Evolutionary conservation across 1,284 basidiomycete species (phyloP).

Genomic region (Thelephora terrestris): DNA sequence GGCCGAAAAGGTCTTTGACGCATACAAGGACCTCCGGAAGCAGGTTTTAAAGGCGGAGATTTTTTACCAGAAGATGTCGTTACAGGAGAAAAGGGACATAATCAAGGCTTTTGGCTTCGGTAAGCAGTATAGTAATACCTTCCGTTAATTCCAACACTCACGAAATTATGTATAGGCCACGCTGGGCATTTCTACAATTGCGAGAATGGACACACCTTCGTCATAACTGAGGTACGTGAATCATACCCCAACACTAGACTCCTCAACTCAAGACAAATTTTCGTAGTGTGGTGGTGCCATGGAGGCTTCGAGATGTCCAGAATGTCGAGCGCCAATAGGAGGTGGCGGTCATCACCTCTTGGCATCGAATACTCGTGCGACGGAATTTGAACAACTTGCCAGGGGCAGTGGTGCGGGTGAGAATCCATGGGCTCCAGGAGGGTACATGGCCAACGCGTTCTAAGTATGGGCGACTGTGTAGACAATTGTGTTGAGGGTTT

Average conservation of each 20-base stretch:
- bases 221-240: slow-evolving; percentile 17
- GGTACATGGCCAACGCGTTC: too few species aligned
- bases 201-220: slow-evolving; percentile 17
- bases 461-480: too few species aligned
- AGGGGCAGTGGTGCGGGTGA: slow-evolving; percentile 8
- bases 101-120: slow-evolving; percentile 36
- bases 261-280: not conserved
- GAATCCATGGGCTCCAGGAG: slow-evolving; percentile 8
- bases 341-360: slow-evolving; percentile 32
- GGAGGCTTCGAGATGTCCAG: slow-evolving; percentile 34
- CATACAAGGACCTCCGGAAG: slow-evolving; percentile 25
- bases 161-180: slow-evolving; percentile 22
- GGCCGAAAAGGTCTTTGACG: slow-evolving; percentile 23
- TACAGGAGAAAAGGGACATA: slow-evolving; percentile 37
- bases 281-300: slow-evolving; percentile 47
- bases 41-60: slow-evolving; percentile 21
- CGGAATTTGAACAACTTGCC: slow-evolving; percentile 36
- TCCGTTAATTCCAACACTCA: not conserved
- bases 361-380: slow-evolving; percentile 30
- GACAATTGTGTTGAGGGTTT: too few species aligned
- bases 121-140: slow-evolving; percentile 17
- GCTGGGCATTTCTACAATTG: slow-evolving; percentile 33
- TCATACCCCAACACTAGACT: not conserved
- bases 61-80: slow-evolving; percentile 34
- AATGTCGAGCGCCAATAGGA: slow-evolving; percentile 44